A percentile compares a stretch with the other conserved stretches of the same genome.
Evolutionary conservation across 2,329 filamentous ascomycete genomes (phyloP).

Genomic region (Colletotrichum sp.): DNA sequence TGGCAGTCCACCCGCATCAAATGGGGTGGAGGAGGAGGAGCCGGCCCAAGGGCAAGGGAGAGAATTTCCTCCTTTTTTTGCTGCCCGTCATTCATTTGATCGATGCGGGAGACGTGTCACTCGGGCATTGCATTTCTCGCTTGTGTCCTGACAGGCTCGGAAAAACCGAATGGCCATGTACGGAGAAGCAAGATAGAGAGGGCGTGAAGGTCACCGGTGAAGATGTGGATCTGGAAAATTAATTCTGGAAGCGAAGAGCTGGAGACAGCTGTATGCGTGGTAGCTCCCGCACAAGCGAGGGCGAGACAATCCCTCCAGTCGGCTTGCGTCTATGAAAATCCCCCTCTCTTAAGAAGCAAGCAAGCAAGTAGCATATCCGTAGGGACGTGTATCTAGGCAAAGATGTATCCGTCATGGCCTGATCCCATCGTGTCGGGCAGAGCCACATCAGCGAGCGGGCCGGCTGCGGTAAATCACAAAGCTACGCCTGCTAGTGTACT

Average conservation of each 20-base stretch:
- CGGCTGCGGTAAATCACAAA: not conserved
- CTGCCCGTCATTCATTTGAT: constrained; percentile 8
- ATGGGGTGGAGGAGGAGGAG: not conserved
- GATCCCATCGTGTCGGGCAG: not conserved
- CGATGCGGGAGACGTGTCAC: constrained; percentile 2
- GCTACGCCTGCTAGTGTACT: not conserved
- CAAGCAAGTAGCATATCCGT: not conserved
- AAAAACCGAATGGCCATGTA: not conserved
- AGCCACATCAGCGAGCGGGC: constrained; percentile 3
- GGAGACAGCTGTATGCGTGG: not conserved
- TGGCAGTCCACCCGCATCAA: not conserved
- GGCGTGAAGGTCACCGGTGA: not conserved
- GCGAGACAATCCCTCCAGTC: not conserved
- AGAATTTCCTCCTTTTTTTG: not conserved
- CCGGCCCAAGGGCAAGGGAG: not conserved
- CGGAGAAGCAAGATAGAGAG: not conserved
- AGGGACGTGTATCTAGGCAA: not conserved
- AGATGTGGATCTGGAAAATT: not conserved
- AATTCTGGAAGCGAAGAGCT: not conserved
- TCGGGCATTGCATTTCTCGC: not conserved
- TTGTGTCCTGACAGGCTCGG: not conserved
- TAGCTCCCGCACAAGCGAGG: not conserved
- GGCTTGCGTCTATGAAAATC: not conserved
- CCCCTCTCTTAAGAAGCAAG: not conserved
- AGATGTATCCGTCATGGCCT: not conserved